A percentile compares a stretch with the other conserved stretches of the same genome.
Conservation (phyloP, 2,329 filamentous ascomycete genomes). For the Fusarium humuli region DNA sequence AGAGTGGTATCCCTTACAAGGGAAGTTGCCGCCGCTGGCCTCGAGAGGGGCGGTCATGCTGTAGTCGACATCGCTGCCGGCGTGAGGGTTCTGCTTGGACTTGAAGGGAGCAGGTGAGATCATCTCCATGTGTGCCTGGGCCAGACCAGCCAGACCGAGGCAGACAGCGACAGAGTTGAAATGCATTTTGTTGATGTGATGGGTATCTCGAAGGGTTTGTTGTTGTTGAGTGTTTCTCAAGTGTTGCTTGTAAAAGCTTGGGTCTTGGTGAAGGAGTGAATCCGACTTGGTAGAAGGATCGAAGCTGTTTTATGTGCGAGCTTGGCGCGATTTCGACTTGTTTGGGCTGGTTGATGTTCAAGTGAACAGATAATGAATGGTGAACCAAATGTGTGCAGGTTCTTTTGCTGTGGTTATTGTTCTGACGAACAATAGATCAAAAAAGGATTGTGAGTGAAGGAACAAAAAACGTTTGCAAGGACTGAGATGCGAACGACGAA, state of each 20-base stretch:
- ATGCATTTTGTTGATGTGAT: conserved; percentile 53
- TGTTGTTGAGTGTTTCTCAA: conserved; percentile 20
- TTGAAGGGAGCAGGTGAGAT: conserved; percentile 63
- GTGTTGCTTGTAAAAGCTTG: conserved; percentile 18
- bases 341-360: conserved; percentile 31
- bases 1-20: conserved; percentile 76
- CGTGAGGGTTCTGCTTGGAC: conserved; percentile 64
- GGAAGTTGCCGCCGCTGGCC: conserved; percentile 72
- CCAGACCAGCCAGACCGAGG: conserved; percentile 57
- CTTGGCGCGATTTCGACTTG: conserved; percentile 18
- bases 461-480: conserved; percentile 26
- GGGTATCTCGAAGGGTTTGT: conserved; percentile 27
- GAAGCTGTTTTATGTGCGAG: conserved; percentile 27
- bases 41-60: conserved; percentile 76
- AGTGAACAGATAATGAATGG: conserved; percentile 37
- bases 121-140: conserved; percentile 69
- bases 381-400: conserved; percentile 20
- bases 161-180: conserved; percentile 53
- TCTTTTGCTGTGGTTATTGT: conserved; percentile 30
- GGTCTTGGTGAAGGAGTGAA: conserved; percentile 17
- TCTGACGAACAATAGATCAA: conserved; percentile 27
- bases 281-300: conserved; percentile 25
- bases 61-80: conserved; percentile 70
- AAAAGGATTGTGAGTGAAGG: conserved; percentile 37
- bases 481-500: conserved; percentile 32